Evolutionary conservation across 1,284 basidiomycete genomes (phyloP).

Genomic region (Cryptococcus sp.): DNA sequence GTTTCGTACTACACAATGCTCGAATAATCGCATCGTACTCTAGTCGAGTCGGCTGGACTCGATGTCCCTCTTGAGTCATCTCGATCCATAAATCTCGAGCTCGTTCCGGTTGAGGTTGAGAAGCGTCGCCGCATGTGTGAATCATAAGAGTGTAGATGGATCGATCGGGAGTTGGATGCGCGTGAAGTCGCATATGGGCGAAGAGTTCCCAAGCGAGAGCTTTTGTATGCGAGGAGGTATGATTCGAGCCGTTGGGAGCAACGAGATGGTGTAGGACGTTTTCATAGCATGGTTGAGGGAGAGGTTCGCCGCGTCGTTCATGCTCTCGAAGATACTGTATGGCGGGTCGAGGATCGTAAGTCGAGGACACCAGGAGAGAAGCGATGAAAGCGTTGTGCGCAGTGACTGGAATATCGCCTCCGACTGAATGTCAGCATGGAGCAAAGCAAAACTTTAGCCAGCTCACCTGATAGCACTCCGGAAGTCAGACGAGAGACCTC

Average conservation of each 20-base stretch:
- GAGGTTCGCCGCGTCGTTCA: constrained; percentile 39
- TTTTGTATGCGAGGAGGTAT: constrained; percentile 26
- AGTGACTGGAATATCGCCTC: background rate
- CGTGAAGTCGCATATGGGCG: constrained; percentile 89
- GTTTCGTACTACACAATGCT: constrained; percentile 54
- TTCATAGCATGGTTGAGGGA: constrained; percentile 45
- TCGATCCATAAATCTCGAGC: constrained; percentile 91
- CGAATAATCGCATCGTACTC: constrained; percentile 79
- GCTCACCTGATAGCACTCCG: background rate
- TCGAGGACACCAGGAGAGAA: constrained; percentile 20
- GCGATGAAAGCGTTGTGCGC: constrained; percentile 30
- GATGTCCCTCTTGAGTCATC: constrained; percentile 65
- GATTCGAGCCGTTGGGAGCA: constrained; percentile 10
- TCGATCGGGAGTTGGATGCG: constrained; percentile 73
- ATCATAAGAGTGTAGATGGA: constrained; percentile 83
- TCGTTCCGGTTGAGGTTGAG: constrained; percentile 71
- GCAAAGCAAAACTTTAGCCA: background rate
- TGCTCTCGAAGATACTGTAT: constrained; percentile 37
- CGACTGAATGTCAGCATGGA: background rate
- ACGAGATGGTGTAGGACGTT: constrained; percentile 41
- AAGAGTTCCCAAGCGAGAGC: constrained; percentile 90
- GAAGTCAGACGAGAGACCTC: background rate
- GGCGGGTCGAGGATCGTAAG: constrained; percentile 31
- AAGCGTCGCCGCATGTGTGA: constrained; percentile 63
- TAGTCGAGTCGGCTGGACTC: constrained; percentile 58